Base-by-base conservation (phyloP, 2,329 filamentous ascomycete genomes). In the Gaeumannomyces sp. region DNA sequence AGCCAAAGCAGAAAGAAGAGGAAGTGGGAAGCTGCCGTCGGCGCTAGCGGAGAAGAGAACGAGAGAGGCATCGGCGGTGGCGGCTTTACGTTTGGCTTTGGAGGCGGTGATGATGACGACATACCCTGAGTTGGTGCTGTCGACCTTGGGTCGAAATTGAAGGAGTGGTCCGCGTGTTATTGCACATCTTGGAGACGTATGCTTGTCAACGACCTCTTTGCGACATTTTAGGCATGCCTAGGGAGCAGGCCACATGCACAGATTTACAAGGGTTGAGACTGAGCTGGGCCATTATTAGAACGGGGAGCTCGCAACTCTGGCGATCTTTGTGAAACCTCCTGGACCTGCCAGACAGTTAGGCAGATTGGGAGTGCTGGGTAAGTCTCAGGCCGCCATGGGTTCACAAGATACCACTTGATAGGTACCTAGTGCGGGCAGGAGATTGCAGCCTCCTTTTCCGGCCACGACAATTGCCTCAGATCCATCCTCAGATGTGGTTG, bases 1-100 rank as follows among this genome's bases (percentile, higher is more conserved):
- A 86, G 80, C 70, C 88, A 83, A 72, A 80, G 81, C 63, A 83
- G 83, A 4, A 92, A 84, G 74, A 95, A 93, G 78, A 85, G 92
- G 62, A 96, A 90, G 71, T 98, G 94, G 94, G 91, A 96, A 73
- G 84, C 89, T 65, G 84, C 92, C 33, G 89, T 92, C 14, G 86
- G 87, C 2, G 80, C 80, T 16, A 25, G n/a, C 22, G 45, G 45
- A 53, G 45, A n/a, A 10, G 66, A 68, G 10, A 29, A 57, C 11
- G 28, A 45, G 70, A 78, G 64, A 75, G 76, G 65, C 72, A 78
- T 61, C 68, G 57, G 72, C 69, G 69, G 73, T 61, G 85, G 85
- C 67, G 85, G 82, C 68, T 86, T 86, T 71, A 81, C 81, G 0
- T 86, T 86, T 72, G 81, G 82, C 0, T 85, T 86, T 72, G 82